These are phyloP conservation scores for Arabis alpina DNA, from an alignment of 345 rosid genomes.

Conservation along the genomic window DNA sequence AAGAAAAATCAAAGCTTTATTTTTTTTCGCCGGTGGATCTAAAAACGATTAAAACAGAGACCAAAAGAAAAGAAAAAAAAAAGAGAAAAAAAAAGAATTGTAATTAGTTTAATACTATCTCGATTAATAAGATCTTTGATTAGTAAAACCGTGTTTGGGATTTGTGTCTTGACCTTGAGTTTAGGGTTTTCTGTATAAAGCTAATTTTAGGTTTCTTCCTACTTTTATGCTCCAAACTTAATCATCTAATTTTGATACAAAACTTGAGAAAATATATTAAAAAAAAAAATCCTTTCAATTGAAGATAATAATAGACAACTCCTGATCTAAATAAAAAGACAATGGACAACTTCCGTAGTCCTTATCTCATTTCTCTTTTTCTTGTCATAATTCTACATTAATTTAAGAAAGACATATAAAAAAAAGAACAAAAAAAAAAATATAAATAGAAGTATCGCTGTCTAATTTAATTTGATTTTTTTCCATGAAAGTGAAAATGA, in stretches of 20 bases:
- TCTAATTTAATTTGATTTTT: not conserved
- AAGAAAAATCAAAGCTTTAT: conserved; percentile 30
- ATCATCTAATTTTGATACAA: not conserved
- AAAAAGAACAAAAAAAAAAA: too few relatives aligned
- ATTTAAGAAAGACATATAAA: not conserved
- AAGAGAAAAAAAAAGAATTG: not conserved
- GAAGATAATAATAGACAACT: not conserved
- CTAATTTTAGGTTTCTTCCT: conserved; percentile 38
- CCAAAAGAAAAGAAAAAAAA: not conserved
- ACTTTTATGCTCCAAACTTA: conserved; percentile 29
- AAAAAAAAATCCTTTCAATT: not conserved
- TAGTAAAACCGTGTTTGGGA: conserved; percentile 16
- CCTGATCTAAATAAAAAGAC: not conserved
- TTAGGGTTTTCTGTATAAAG: conserved; percentile 31
- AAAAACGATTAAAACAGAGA: not conserved
- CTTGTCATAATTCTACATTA: not conserved
- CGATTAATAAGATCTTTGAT: conserved; percentile 18
- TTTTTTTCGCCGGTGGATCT: conserved; percentile 42
- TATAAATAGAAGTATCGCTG: too few relatives aligned
- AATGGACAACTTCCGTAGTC: too few relatives aligned
- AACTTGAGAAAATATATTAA: too few relatives aligned
- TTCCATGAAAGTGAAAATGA: not conserved
- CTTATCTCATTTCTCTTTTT: too few relatives aligned
- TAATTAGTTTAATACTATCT: conserved; percentile 31
- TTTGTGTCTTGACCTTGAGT: conserved; percentile 40